Conservation (phyloP, 345 rosid species). For the Eucalyptus sp. region DNA sequence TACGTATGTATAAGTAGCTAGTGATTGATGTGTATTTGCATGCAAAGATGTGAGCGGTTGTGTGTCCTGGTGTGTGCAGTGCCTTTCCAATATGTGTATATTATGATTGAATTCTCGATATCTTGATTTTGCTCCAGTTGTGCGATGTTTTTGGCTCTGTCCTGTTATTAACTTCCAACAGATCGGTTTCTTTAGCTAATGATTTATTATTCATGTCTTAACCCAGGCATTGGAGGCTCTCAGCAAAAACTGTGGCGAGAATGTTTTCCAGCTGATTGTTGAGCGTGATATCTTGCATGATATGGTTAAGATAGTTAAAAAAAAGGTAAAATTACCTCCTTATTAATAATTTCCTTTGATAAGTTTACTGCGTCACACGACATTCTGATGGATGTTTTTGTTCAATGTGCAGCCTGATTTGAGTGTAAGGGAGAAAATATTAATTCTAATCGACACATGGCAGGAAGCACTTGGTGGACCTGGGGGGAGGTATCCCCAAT, state of each 20-base stretch:
- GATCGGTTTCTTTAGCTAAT: neutral
- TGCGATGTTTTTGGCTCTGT: neutral
- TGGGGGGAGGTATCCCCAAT: slow-evolving; percentile 80
- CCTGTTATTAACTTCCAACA: neutral
- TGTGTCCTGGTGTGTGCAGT: neutral
- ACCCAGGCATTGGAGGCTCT: slow-evolving; percentile 83
- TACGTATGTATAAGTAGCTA: neutral
- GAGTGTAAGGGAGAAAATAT: slow-evolving; percentile 88
- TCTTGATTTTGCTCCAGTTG: neutral
- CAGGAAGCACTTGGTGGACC: slow-evolving; percentile 87
- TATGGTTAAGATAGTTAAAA: slow-evolving; percentile 96
- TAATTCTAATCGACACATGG: slow-evolving; percentile 52
- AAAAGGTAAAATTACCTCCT: slow-evolving; percentile 47
- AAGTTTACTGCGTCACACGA: neutral
- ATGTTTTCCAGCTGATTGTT: slow-evolving; percentile 67
- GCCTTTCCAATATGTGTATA: neutral
- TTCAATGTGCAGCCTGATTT: slow-evolving; percentile 71
- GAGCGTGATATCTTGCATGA: slow-evolving; percentile 93
- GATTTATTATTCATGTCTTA: neutral
- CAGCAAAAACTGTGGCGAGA: slow-evolving; percentile 92
- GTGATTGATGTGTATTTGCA: neutral
- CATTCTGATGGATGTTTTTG: neutral
- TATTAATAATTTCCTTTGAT: neutral
- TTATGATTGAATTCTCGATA: neutral
- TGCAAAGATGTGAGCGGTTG: neutral